Percentiles rank a stretch among this genome's conserved stretches.
phyloP scores from a whole-genome alignment of 306 rosid genomes.

The Adenanthera pavonina region DNA sequence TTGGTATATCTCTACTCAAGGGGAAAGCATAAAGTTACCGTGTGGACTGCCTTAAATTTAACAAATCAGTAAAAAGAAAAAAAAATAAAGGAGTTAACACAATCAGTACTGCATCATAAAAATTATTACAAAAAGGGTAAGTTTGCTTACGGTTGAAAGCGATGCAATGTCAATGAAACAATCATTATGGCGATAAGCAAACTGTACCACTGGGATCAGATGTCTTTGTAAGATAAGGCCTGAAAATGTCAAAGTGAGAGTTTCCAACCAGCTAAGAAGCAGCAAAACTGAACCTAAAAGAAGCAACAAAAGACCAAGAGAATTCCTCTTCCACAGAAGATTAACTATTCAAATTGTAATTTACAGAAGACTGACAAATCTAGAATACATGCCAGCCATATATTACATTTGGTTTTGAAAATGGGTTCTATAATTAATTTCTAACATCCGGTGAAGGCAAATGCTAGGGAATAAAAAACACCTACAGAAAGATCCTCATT shows the following conservation, averaged over 20 bases:
- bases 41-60: not conserved
- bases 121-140: constrained; percentile 18
- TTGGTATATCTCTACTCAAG: too few relatives aligned
- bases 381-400: not conserved
- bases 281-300: constrained; percentile 27
- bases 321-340: constrained; percentile 12
- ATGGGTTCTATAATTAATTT: too few relatives aligned
- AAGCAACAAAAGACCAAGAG: constrained; percentile 7
- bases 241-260: constrained; percentile 24
- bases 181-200: constrained; percentile 76
- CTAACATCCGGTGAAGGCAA: not conserved
- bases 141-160: constrained; percentile 83
- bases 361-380: too few relatives aligned
- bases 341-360: too few relatives aligned
- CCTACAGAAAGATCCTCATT: not conserved
- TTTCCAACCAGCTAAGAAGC: constrained; percentile 21
- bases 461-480: not conserved
- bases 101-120: not conserved
- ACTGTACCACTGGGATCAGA: constrained; percentile 71
- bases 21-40: too few relatives aligned
- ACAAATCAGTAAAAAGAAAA: not conserved
- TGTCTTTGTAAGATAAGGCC: constrained; percentile 89
- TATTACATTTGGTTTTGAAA: not conserved
- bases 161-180: constrained; percentile 81
- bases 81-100: constrained; percentile 5